Percentiles rank a stretch among this genome's conserved stretches.
phyloP scores from a whole-genome alignment of 75 land plant species.

The Cupressus sempervirens region DNA sequence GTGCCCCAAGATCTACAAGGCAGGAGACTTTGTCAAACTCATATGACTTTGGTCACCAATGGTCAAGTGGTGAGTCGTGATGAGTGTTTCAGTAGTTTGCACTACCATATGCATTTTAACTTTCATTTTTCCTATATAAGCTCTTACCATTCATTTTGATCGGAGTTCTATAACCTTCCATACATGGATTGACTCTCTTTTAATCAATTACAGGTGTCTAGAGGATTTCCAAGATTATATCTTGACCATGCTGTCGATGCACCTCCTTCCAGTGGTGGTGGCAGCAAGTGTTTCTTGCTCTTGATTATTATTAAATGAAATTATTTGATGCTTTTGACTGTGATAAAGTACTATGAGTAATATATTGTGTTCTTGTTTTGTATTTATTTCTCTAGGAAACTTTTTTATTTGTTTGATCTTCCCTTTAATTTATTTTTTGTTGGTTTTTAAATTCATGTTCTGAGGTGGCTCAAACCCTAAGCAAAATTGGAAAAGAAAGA shows the following conservation, averaged over 20 bases:
- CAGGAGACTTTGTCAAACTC: constrained; percentile 46
- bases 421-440: neutral
- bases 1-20: constrained; percentile 42
- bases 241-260: constrained; percentile 64
- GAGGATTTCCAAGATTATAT: constrained; percentile 63
- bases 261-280: constrained; percentile 44
- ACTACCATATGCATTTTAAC: neutral
- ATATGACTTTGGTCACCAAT: constrained; percentile 58
- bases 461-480: neutral
- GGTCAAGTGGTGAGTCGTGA: constrained; percentile 40
- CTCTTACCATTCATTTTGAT: neutral
- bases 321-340: neutral
- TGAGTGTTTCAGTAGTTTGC: neutral
- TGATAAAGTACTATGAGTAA: neutral
- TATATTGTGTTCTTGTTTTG: neutral
- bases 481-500: neutral
- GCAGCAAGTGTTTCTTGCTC: constrained; percentile 18
- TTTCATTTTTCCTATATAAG: neutral
- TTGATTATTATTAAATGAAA: neutral
- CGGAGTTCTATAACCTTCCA: neutral
- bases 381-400: neutral
- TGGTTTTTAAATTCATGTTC: neutral
- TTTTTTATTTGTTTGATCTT: neutral
- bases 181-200: neutral
- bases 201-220: constrained; percentile 44